Conservation (phyloP, 306 rosid genomes). For the Quercus wislizeni region DNA sequence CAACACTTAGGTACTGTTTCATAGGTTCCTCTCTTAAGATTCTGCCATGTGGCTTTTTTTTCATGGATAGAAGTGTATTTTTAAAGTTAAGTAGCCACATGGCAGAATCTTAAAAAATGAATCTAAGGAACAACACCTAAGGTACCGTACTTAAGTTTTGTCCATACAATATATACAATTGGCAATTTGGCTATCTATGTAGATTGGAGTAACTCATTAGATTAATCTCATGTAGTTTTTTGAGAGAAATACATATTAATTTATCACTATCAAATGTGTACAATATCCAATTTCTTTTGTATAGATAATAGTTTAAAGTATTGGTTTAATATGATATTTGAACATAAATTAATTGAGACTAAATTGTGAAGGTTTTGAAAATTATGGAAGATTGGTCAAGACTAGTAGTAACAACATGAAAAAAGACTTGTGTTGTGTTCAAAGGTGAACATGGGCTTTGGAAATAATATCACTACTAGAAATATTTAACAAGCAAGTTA, state of each 20-base stretch:
- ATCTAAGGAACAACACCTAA: no score
- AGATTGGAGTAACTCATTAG: background rate
- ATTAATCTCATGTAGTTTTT: background rate
- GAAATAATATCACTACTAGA: conserved; percentile 94
- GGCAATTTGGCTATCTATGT: background rate
- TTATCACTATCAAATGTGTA: background rate
- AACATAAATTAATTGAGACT: background rate
- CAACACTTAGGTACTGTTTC: no score
- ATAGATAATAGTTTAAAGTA: background rate
- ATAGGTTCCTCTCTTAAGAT: no score
- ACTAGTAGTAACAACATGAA: conserved; percentile 18
- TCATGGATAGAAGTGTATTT: no score
- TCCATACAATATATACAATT: no score
- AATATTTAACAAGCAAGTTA: conserved; percentile 82
- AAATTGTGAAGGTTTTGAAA: conserved; percentile 19
- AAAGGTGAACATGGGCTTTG: conserved; percentile 98
- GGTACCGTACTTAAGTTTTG: no score
- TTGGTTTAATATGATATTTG: background rate
- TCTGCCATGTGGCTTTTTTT: no score
- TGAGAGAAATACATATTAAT: background rate
- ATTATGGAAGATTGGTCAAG: conserved; percentile 19
- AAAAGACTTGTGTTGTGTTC: conserved; percentile 30
- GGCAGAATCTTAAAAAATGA: rapidly evolving
- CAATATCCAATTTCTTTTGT: background rate
- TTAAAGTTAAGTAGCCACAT: no score